Evolutionary conservation across 2,329 filamentous ascomycete genomes (phyloP), one percentile per base, ranked within the genome.

Genomic region (Mollisiaceae sp.): DNA sequence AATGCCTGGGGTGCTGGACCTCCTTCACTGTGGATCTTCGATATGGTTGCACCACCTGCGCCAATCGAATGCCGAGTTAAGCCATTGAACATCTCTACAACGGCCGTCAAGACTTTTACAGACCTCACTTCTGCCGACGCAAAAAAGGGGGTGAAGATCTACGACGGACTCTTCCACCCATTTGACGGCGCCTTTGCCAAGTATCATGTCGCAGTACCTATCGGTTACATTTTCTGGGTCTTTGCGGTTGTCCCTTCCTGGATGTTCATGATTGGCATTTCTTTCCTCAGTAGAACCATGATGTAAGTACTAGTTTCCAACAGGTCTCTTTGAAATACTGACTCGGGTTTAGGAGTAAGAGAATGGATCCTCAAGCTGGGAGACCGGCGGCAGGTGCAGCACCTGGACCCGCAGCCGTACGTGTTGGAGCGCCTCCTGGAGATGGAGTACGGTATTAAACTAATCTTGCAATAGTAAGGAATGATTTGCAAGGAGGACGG

Each of bases 261-360:
- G 91, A 79, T 87, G 63, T 88, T 93, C 75, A 94, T 94, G 91
- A 83, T 94, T 71, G 76, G 86, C 58, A 83, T 94, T 72, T 91
- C 89, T 61, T 88, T 94, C 76, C 74, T 90, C 69, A 92, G 88
- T 83, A 85, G 91, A 75, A 85, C 82, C 65, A 85, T 94, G 78
- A 93, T 94, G 91, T 93, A 81, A 85, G 90, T 83, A 56, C 20
- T n/a, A 50, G 50, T 63, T 27, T 43, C 32, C 8, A 50, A 39
- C 52, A 60, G 69, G 69, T 41, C 70, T 45, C 72, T 68, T 67
- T 15, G 0, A 24, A 54, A 35, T 67, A 39, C 67, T 72, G 58
- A 74, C 20, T 39, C 72, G 65, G 68, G 63, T 36, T 67, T 70
- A 74, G 73, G 71, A 63, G 69, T 61, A 69, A 65, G 38, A 68